Evolutionary conservation across 768 basidiomycete species (phyloP).

Genomic region (Crepidotus variabilis): DNA sequence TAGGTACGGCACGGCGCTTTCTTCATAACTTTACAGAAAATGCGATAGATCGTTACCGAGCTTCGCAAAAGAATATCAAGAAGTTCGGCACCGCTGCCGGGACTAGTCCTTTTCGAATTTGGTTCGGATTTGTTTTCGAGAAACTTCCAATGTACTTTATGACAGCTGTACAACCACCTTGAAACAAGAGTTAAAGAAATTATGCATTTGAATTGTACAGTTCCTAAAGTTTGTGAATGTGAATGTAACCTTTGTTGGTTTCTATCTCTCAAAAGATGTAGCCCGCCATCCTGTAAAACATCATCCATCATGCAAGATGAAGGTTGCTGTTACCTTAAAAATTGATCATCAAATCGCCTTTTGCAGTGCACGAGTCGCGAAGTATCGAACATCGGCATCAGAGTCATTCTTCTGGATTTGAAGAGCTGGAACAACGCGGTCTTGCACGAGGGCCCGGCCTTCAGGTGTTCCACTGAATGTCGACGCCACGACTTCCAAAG

Average conservation of each 20-base stretch:
- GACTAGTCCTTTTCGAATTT: no score
- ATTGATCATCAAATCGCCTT: constrained; percentile 25
- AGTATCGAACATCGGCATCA: constrained; percentile 97
- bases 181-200: not conserved
- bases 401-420: constrained; percentile 84
- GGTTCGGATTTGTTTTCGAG: not conserved
- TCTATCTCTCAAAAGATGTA: no score
- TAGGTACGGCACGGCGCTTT: no score
- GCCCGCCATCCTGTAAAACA: not conserved
- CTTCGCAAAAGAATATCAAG: no score
- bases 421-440: constrained; percentile 76
- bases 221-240: not conserved
- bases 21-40: no score
- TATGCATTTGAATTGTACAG: not conserved
- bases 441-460: constrained; percentile 70
- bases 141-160: not conserved
- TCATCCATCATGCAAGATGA: not conserved
- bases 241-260: no score
- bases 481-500: constrained; percentile 81
- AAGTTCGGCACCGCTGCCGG: no score
- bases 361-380: constrained; percentile 79
- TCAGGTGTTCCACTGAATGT: constrained; percentile 61
- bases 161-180: not conserved
- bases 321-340: not conserved
- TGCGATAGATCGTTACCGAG: no score